These are phyloP conservation scores for Aspergillus candidus DNA, from an alignment of 2,329 filamentous ascomycete species.

Conservation along the genomic window DNA sequence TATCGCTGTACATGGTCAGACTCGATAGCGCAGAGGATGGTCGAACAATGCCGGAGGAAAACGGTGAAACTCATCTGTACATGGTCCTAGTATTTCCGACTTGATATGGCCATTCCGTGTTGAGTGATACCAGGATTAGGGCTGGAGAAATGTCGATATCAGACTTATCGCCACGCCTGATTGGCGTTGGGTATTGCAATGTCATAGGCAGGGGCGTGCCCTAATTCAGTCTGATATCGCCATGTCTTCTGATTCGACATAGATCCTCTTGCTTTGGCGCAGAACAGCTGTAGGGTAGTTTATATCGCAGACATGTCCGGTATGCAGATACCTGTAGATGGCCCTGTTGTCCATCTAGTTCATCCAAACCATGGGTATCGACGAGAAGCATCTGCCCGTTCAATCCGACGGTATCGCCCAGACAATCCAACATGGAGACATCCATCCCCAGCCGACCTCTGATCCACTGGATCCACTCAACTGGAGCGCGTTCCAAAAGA, in stretches of 20 bases:
- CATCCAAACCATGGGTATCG: background rate
- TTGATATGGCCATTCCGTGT: no score
- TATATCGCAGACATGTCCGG: background rate
- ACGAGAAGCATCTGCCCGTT: background rate
- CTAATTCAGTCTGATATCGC: constrained; percentile 5
- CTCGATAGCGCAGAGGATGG: constrained; percentile 1
- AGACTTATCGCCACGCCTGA: background rate
- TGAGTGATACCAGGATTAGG: no score
- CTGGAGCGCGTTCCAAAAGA: constrained; percentile 45
- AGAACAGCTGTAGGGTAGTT: background rate
- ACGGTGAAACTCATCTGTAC: no score
- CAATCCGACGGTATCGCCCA: background rate
- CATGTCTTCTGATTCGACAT: constrained; percentile 6
- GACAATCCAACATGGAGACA: constrained; percentile 18
- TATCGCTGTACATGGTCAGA: background rate
- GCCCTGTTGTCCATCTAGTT: background rate
- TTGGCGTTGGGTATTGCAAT: background rate
- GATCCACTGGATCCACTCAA: constrained; percentile 52
- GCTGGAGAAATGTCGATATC: no score
- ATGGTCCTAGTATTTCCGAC: no score
- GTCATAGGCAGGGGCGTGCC: no score
- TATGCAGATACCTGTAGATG: no score
- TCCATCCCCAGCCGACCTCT: constrained; percentile 40
- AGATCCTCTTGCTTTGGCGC: background rate
- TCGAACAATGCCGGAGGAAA: no score